phyloP scores from a whole-genome alignment of 1,139 yeast genomes.

The Lodderomyces metapsilosis region DNA sequence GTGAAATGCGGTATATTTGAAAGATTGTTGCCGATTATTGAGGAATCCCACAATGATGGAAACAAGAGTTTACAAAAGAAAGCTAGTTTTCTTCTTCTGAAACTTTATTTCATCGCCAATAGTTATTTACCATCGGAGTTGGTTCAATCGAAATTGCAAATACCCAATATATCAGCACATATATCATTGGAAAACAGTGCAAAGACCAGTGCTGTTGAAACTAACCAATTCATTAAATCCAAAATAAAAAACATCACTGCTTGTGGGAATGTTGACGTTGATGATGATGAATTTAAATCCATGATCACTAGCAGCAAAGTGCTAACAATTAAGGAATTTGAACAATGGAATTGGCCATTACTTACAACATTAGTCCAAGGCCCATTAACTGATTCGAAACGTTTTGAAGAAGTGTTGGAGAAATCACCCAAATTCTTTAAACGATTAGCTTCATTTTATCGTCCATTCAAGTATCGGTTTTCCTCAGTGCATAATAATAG shows the following conservation, averaged over 20 bases:
- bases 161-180: conserved; percentile 17
- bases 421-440: conserved; percentile 82
- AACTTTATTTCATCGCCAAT: conserved; percentile 55
- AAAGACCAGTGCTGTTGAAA: conserved; percentile 11
- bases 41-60: conserved; percentile 35
- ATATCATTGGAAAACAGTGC: conserved; percentile 14
- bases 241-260: conserved; percentile 42
- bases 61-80: conserved; percentile 38
- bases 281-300: conserved; percentile 68
- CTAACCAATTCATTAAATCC: conserved; percentile 22
- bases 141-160: conserved; percentile 14
- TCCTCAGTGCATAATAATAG: conserved; percentile 54
- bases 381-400: conserved; percentile 66
- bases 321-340: conserved; percentile 71
- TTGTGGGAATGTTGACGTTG: conserved; percentile 53
- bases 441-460: conserved; percentile 76
- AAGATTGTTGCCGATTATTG: conserved; percentile 47
- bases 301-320: conserved; percentile 70
- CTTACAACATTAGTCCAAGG: conserved; percentile 72
- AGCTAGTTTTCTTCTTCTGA: conserved; percentile 63
- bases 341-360: conserved; percentile 87
- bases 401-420: conserved; percentile 75
- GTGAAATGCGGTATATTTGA: conserved; percentile 57
- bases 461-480: conserved; percentile 88
- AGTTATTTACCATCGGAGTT: conserved; percentile 50